Evolutionary conservation across 2,329 filamentous ascomycete species (phyloP), one percentile per base, ranked within the genome.

Genomic region (Ophiostoma sp.): DNA sequence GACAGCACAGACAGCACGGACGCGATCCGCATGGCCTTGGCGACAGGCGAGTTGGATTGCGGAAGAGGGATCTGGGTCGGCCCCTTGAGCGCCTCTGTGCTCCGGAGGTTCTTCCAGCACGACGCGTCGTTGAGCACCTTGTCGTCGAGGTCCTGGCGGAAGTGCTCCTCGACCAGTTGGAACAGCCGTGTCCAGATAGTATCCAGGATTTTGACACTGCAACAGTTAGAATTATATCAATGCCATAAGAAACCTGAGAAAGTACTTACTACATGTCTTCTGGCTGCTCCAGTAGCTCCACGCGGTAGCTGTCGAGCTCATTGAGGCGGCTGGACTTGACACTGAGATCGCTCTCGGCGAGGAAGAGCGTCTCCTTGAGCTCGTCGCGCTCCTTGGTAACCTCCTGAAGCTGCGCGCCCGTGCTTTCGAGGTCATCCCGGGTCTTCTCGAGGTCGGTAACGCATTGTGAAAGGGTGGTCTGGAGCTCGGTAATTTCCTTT

Each of bases 11-110:
- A 74, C 0, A 78, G 72, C 14, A 77, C 73, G 7, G 76, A 75
- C n/a, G 74, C 73, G 67, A 77, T 75, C 68, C 77, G 76, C 77
- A 78, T 78, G 27, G 75, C 74, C 70, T 78, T 78, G 65, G 77
- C 76, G 1, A 75, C 75, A 0, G 75, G 70, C 6, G 75, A 73
- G 73, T 78, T 78, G 73, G 76, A 76, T 45, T 73, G 75, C 4
- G 76, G 77, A 0, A 78, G 74, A 0, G 77, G 77, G 47, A 77
- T 73, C 41, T 75, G 74, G 0, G 74, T 75, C 1, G 76, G 74
- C 69, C 75, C 73, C 71, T 74, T 75, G 70, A 77, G 75, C 55
- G 76, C 75, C 0, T 75, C 74, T 11, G 75, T 74, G 62, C 70
- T 71, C 55, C 74, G 75, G 16, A 77, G 74, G 68, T 76, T 76